Evolutionary conservation across 495 filamentous ascomycete species (phyloP).

Genomic region (Chaetomidium leptoderma): DNA sequence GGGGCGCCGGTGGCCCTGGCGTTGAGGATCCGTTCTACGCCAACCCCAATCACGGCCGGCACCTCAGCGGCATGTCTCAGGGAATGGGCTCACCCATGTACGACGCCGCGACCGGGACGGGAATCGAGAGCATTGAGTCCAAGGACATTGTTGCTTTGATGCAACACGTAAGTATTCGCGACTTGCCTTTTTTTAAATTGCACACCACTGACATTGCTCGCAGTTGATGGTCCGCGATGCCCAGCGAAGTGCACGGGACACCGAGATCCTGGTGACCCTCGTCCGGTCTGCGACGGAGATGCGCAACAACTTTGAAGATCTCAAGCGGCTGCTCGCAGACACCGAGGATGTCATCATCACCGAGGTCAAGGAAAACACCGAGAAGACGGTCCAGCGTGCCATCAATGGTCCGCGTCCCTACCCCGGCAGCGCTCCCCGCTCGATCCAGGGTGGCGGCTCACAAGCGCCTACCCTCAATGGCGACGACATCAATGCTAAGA

Average conservation of each 20-base stretch:
- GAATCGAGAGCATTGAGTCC: conserved; percentile 89
- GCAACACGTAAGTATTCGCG: conserved; percentile 69
- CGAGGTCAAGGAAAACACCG: conserved; percentile 78
- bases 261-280: conserved; percentile 91
- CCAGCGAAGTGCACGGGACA: conserved; percentile 93
- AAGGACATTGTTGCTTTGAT: conserved; percentile 97
- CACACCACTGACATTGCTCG: conserved; percentile 36
- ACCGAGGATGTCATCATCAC: conserved; percentile 81
- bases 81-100: conserved; percentile 85
- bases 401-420: conserved; percentile 85
- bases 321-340: conserved; percentile 86
- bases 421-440: conserved; percentile 58
- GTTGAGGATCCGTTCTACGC: conserved; percentile 58
- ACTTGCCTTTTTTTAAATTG: background rate
- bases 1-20: conserved; percentile 43
- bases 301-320: conserved; percentile 93
- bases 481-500: conserved; percentile 74
- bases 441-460: conserved; percentile 50
- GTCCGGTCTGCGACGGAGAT: conserved; percentile 94
- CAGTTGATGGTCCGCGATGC: conserved; percentile 94
- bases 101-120: conserved; percentile 81
- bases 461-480: conserved; percentile 55
- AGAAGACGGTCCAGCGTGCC: conserved; percentile 72
- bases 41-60: conserved; percentile 57
- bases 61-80: conserved; percentile 86